Evolutionary conservation across 768 basidiomycete genomes (phyloP).

Genomic region (Hygrophorus russula): DNA sequence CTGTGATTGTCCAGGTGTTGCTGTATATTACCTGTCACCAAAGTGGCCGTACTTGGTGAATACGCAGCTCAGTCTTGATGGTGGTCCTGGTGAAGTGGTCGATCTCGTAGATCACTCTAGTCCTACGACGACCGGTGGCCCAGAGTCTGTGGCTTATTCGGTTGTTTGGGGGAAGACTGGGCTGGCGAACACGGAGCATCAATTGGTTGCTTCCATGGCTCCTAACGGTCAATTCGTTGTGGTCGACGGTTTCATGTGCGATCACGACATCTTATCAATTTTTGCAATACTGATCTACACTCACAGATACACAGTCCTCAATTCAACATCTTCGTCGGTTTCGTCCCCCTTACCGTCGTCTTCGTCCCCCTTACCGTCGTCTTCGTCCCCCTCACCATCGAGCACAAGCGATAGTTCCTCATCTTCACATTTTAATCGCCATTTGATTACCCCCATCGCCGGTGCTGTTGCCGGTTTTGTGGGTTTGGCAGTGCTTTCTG

Average conservation of each 20-base stretch:
- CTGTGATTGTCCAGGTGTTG: slow-evolving; percentile 4
- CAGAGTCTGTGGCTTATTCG: slow-evolving; percentile 2
- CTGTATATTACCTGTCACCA: slow-evolving; percentile 8
- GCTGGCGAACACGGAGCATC: slow-evolving; percentile 6
- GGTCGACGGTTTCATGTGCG: slow-evolving; percentile 10
- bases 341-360: no score
- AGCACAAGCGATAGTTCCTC: no score
- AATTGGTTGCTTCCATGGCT: slow-evolving; percentile 5
- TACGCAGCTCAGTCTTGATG: slow-evolving; percentile 6
- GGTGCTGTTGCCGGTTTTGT: no score
- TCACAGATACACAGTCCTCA: no score
- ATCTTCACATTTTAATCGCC: no score
- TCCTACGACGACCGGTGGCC: neutral
- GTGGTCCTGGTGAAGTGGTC: neutral
- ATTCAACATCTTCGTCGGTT: no score
- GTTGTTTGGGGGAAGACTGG: slow-evolving; percentile 7
- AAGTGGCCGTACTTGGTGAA: slow-evolving; percentile 10
- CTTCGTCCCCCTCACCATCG: no score
- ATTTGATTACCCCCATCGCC: no score
- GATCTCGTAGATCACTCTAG: slow-evolving; percentile 6
- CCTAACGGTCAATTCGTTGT: slow-evolving; percentile 1
- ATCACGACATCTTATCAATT: no score
- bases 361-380: no score
- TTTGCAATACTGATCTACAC: neutral
- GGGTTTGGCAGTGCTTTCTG: no score